phyloP scores from a whole-genome alignment of 345 rosid species.

The Pseudoturritis turrita region DNA sequence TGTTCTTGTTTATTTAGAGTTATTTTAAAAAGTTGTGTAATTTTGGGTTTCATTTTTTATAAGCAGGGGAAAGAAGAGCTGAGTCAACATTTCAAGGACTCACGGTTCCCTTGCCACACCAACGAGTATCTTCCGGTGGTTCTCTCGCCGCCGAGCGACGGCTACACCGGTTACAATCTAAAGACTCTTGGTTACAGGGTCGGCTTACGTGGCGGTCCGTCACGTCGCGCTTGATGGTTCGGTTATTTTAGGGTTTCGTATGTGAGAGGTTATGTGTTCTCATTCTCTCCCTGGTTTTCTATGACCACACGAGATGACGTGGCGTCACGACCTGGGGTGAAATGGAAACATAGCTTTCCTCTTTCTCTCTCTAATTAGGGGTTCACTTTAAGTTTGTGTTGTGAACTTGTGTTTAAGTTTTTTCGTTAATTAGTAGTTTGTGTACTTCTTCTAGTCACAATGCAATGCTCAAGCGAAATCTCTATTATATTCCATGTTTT shows the following conservation, averaged over 20 bases:
- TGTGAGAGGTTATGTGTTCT: conserved; percentile 30
- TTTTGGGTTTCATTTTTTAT: not conserved
- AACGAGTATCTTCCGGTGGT: conserved; percentile 38
- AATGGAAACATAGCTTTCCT: conserved; percentile 36
- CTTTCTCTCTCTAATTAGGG: not conserved
- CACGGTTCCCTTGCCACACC: conserved; percentile 37
- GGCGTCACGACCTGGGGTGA: conserved; percentile 33
- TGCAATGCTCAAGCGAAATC: too few species aligned
- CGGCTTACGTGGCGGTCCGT: not conserved
- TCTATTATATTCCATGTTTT: too few species aligned
- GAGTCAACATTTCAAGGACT: conserved; percentile 21
- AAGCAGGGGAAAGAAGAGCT: conserved; percentile 40
- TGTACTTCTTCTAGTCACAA: too few species aligned
- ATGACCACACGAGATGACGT: not conserved
- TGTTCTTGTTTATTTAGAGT: not conserved
- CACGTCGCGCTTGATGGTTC: not conserved
- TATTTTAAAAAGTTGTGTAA: not conserved
- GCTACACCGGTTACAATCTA: conserved; percentile 5
- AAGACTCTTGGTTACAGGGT: conserved; percentile 18
- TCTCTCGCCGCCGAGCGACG: conserved; percentile 41
- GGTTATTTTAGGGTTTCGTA: not conserved
- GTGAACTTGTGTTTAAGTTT: too few species aligned
- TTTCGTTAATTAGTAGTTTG: too few species aligned
- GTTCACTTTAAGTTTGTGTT: too few species aligned
- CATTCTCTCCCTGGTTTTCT: conserved; percentile 32